Evolutionary conservation across 768 basidiomycete species (phyloP).

Genomic region (Tephrocybe sp.): DNA sequence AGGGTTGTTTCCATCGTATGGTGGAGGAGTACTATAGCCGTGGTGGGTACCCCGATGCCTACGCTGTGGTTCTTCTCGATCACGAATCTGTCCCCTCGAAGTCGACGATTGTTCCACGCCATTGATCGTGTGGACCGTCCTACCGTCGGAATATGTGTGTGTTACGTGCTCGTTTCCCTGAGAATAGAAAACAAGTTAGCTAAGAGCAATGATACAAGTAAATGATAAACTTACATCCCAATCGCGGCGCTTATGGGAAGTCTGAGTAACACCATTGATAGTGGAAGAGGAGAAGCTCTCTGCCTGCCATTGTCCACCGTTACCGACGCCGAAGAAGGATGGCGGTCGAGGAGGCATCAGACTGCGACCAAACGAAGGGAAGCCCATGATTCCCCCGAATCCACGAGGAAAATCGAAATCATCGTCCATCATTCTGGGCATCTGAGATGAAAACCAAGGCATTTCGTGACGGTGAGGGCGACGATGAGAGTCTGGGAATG

Average conservation of each 20-base stretch:
- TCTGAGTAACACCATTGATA: slow-evolving; percentile 68
- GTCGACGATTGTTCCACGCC: slow-evolving; percentile 49
- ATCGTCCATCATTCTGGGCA: slow-evolving; percentile 30
- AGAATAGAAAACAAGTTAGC: not conserved
- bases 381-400: slow-evolving; percentile 23
- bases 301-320: slow-evolving; percentile 39
- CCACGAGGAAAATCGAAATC: slow-evolving; percentile 31
- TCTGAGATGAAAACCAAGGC: slow-evolving; percentile 25
- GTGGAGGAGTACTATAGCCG: slow-evolving; percentile 17
- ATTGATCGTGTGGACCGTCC: slow-evolving; percentile 63
- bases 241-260: slow-evolving; percentile 53
- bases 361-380: slow-evolving; percentile 23
- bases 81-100: slow-evolving; percentile 26
- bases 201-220: slow-evolving; percentile 11
- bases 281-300: slow-evolving; percentile 57
- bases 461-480: slow-evolving; percentile 27
- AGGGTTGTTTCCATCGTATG: slow-evolving; percentile 18
- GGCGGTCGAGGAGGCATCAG: slow-evolving; percentile 8
- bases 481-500: slow-evolving; percentile 28
- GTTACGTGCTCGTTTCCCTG: slow-evolving; percentile 73
- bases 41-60: not conserved
- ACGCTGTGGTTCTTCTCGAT: slow-evolving; percentile 10
- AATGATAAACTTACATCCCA: slow-evolving; percentile 46
- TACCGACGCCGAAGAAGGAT: slow-evolving; percentile 22
- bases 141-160: slow-evolving; percentile 64